A percentile compares a stretch with the other conserved stretches of the same genome.
These are phyloP conservation scores for Atalantia buxifolia DNA, from an alignment of 345 rosid genomes.

Conservation along the genomic window DNA sequence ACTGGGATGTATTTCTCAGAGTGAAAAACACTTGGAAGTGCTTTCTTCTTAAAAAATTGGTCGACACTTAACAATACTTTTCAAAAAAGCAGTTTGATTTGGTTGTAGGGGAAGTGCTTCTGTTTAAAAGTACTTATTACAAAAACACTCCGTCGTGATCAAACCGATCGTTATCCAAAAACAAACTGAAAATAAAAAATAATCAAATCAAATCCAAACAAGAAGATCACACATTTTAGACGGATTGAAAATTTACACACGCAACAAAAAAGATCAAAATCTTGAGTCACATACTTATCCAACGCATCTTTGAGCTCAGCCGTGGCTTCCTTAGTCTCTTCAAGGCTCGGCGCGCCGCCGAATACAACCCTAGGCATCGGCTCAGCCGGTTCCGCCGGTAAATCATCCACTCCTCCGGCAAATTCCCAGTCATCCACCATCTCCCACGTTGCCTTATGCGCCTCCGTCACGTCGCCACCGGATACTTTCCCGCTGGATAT, in stretches of 20 bases:
- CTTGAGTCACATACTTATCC: conserved; percentile 27
- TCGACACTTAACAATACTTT: background rate
- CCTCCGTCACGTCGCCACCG: conserved; percentile 17
- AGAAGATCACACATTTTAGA: background rate
- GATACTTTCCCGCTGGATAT: conserved; percentile 14
- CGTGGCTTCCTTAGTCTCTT: conserved; percentile 69
- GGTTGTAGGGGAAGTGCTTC: background rate
- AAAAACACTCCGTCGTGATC: background rate
- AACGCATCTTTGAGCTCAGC: conserved; percentile 57
- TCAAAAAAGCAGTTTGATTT: background rate
- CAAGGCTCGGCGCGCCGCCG: conserved; percentile 43
- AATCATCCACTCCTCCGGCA: conserved; percentile 37
- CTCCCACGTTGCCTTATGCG: conserved; percentile 44
- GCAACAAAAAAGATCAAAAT: background rate
- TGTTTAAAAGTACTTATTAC: background rate
- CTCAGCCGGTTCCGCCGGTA: conserved; percentile 6
- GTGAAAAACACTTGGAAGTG: background rate
- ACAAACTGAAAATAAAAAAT: background rate
- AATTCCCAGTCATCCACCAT: conserved; percentile 62
- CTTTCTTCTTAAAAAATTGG: background rate
- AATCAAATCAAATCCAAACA: background rate
- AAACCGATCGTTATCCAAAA: background rate
- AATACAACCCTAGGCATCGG: conserved; percentile 61
- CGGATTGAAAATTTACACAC: background rate
- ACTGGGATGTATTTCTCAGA: background rate